These are phyloP conservation scores for Camelina sativa DNA, from an alignment of 345 rosid genomes.

Conservation along the genomic window DNA sequence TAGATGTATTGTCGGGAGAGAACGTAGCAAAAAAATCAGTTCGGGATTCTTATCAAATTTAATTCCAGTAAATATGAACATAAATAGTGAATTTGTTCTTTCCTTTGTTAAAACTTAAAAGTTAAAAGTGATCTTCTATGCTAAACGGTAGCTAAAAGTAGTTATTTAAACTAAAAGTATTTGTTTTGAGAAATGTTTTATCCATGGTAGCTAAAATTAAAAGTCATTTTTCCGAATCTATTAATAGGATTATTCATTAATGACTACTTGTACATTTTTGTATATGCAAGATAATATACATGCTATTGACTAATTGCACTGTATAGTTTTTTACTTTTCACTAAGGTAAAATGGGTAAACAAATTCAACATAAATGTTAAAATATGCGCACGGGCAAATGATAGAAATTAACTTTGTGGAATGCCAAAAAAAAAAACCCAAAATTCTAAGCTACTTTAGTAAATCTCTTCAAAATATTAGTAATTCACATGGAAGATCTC, in stretches of 20 bases:
- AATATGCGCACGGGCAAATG: slow-evolving; percentile 6
- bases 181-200: neutral
- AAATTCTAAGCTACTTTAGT: neutral
- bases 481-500: slow-evolving; percentile 73
- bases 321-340: neutral
- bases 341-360: neutral
- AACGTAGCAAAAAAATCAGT: neutral
- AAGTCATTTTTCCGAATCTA: no score
- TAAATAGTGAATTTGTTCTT: neutral
- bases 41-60: slow-evolving; percentile 11
- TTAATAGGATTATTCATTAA: neutral
- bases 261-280: no score
- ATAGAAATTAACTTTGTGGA: neutral
- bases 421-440: neutral
- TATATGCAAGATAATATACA: no score
- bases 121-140: neutral
- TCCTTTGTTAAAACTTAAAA: neutral
- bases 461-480: neutral
- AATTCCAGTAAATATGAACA: neutral
- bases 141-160: no score
- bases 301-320: no score
- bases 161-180: no score
- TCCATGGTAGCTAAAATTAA: neutral
- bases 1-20: neutral
- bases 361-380: neutral